Evolutionary conservation across 805 yeast species (phyloP).

Genomic region (Jamesozyma spencerorum): DNA sequence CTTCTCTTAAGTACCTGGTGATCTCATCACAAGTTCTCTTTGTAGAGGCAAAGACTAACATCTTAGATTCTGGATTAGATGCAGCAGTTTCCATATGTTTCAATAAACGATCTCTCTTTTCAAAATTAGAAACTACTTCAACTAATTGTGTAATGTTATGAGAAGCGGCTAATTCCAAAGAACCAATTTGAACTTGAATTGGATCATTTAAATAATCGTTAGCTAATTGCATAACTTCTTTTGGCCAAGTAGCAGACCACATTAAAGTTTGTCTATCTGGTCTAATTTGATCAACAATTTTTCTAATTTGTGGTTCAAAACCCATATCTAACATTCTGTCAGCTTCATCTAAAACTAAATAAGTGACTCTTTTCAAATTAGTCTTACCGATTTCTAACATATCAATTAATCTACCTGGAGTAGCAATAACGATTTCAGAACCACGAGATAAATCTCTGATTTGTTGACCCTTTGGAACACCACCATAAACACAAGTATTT

Average conservation of each 20-base stretch:
- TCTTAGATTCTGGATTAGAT: slow-evolving; percentile 59
- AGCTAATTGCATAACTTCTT: slow-evolving; percentile 89
- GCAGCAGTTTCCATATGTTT: slow-evolving; percentile 80
- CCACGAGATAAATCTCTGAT: slow-evolving; percentile 93
- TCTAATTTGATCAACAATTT: slow-evolving; percentile 94
- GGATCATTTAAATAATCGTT: slow-evolving; percentile 86
- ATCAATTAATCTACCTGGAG: slow-evolving; percentile 98
- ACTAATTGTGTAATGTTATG: slow-evolving; percentile 91
- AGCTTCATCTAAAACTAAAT: slow-evolving; percentile 96
- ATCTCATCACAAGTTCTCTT: slow-evolving; percentile 96
- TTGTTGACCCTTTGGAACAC: slow-evolving; percentile 98
- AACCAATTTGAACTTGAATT: slow-evolving; percentile 94
- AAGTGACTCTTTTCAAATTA: slow-evolving; percentile 90
- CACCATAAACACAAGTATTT: slow-evolving; percentile 97
- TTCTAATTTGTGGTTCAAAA: slow-evolving; percentile 98
- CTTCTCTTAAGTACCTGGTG: slow-evolving; percentile 82
- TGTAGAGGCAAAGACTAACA: slow-evolving; percentile 88
- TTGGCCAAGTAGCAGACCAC: slow-evolving; percentile 99
- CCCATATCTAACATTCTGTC: slow-evolving; percentile 99
- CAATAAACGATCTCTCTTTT: slow-evolving; percentile 83
- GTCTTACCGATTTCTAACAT: slow-evolving; percentile 94
- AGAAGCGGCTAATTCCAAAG: slow-evolving; percentile 90
- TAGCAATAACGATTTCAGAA: slow-evolving; percentile 91
- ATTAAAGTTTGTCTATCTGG: slow-evolving; percentile 98
- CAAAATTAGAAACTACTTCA: slow-evolving; percentile 84